phyloP scores from a whole-genome alignment of 2,329 filamentous ascomycete genomes.

The Colletotrichum neosansevieriae region DNA sequence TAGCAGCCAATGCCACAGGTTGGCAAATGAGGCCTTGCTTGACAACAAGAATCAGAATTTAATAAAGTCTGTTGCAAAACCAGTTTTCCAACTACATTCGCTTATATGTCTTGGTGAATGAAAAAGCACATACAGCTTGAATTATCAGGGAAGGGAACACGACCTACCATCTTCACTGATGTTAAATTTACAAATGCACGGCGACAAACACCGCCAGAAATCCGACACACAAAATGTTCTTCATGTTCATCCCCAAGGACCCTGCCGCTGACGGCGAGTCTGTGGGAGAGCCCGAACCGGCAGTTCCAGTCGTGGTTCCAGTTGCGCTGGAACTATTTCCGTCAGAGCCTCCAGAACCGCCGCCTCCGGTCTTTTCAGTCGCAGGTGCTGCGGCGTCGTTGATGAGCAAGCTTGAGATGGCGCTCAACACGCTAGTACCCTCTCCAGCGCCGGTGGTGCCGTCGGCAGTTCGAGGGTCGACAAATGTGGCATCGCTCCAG shows the following conservation, averaged over 20 bases:
- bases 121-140: no score
- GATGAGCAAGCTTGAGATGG: constrained; percentile 56
- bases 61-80: no score
- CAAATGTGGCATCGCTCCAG: constrained; percentile 53
- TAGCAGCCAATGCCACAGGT: no score
- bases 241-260: not conserved
- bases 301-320: not conserved
- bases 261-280: not conserved
- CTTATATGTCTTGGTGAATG: no score
- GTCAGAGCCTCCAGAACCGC: not conserved
- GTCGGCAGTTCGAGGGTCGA: constrained; percentile 57
- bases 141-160: no score
- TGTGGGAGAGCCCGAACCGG: not conserved
- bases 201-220: not conserved
- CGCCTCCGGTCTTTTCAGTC: not conserved
- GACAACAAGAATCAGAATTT: no score
- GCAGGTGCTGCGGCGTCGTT: constrained; percentile 27
- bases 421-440: constrained; percentile 58
- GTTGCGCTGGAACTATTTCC: not conserved
- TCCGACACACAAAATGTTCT: not conserved
- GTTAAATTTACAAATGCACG: not conserved
- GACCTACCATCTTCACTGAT: no score
- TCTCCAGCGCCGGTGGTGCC: constrained; percentile 61
- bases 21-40: no score
- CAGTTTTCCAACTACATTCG: no score